Percentiles rank a stretch among this genome's conserved stretches.
phyloP scores from a whole-genome alignment of 305 asterid genomes.

The Fraxinus sp. region DNA sequence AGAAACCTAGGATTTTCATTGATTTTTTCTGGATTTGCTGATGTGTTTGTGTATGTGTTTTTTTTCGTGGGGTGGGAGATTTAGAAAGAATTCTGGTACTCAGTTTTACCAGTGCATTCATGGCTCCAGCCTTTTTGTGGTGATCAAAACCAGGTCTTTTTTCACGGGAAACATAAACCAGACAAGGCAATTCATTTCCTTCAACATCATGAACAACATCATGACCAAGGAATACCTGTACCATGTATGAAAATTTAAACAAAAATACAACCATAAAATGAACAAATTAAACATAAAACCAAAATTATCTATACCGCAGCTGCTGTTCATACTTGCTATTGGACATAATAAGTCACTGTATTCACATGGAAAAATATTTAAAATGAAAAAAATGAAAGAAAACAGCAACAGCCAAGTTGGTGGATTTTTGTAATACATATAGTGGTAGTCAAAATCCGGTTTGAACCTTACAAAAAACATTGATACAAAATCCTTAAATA shows the following conservation, averaged over 20 bases:
- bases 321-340: background rate
- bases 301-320: background rate
- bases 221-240: constrained; percentile 34
- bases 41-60: background rate
- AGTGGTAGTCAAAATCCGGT: background rate
- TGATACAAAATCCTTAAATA: background rate
- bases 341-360: background rate
- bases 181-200: too few species aligned
- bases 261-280: background rate
- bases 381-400: background rate
- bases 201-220: too few species aligned
- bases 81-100: background rate
- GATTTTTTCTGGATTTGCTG: background rate
- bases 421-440: background rate
- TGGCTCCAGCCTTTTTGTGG: too few species aligned
- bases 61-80: background rate
- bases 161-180: too few species aligned
- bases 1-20: background rate
- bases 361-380: background rate
- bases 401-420: background rate
- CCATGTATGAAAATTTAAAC: constrained; percentile 14
- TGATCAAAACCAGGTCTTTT: too few species aligned
- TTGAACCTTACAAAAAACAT: background rate
- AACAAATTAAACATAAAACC: background rate
- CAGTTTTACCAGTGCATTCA: background rate